These are phyloP conservation scores for Tetrapisispora fleetii DNA, from an alignment of 805 yeast species.

Conservation along the genomic window DNA sequence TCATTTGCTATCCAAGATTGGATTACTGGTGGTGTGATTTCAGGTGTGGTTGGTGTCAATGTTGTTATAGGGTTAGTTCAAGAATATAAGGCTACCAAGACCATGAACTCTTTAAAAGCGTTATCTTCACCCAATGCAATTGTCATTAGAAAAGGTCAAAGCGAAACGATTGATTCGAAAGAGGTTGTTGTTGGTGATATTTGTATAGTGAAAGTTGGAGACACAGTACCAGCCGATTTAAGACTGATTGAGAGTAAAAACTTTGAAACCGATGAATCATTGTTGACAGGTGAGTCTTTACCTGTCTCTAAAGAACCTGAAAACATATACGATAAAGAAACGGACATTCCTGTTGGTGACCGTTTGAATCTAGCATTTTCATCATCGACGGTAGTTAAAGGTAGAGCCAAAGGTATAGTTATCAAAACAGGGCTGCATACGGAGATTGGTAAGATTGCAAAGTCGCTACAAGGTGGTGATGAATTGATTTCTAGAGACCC, in stretches of 20 bases:
- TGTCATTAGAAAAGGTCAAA: conserved; percentile 66
- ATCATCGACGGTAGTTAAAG: conserved; percentile 95
- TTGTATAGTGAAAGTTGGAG: conserved; percentile 84
- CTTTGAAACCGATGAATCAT: conserved; percentile 81
- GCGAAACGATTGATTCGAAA: conserved; percentile 68
- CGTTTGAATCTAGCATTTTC: conserved; percentile 76
- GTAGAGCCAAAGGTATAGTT: conserved; percentile 87
- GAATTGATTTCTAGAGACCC: conserved; percentile 29
- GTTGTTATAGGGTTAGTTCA: conserved; percentile 94
- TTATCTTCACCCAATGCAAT: conserved; percentile 93
- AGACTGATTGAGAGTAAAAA: conserved; percentile 69
- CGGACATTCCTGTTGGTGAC: conserved; percentile 48
- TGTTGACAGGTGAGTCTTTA: conserved; percentile 87
- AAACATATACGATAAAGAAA: conserved; percentile 25
- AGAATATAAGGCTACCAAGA: conserved; percentile 90
- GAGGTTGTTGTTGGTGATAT: conserved; percentile 92
- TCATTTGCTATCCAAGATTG: conserved; percentile 86
- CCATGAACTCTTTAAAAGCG: conserved; percentile 83
- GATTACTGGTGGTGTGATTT: conserved; percentile 87
- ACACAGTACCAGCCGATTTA: conserved; percentile 91
- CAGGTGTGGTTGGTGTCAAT: conserved; percentile 82
- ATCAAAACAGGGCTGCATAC: conserved; percentile 85
- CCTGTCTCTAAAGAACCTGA: conserved; percentile 64
- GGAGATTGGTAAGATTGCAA: conserved; percentile 92
- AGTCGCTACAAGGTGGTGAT: conserved; percentile 43